Conservation (phyloP, 192 early-diverging fungal genomes). For the Coemansia sp. region DNA sequence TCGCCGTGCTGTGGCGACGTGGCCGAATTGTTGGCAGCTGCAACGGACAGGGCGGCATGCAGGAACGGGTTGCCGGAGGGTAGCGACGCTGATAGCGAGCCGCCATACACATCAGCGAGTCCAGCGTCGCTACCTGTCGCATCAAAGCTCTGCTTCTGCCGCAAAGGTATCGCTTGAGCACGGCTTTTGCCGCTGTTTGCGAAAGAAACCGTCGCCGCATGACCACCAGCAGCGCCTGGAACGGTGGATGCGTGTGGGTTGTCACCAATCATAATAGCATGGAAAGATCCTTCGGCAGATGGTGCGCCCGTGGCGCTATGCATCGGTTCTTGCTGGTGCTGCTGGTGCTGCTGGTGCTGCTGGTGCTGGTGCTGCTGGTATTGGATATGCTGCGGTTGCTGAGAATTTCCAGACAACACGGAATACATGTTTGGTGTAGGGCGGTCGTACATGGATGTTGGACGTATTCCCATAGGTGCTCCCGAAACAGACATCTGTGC, state of each 20-base stretch:
- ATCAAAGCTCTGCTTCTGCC: conserved; percentile 29
- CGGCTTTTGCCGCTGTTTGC: neutral
- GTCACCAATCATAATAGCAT: conserved; percentile 52
- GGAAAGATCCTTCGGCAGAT: conserved; percentile 44
- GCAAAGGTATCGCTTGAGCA: conserved; percentile 16
- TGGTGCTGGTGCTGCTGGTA: conserved; percentile 23
- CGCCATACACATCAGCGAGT: conserved; percentile 16
- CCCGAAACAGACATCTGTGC: conserved; percentile 25
- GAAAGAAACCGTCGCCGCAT: conserved; percentile 4
- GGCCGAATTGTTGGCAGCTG: neutral
- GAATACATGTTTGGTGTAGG: conserved; percentile 11
- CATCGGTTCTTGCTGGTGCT: conserved; percentile 9
- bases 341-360: conserved; percentile 30
- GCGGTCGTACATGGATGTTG: conserved; percentile 25
- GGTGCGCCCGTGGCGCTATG: neutral
- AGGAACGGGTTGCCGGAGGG: conserved; percentile 31
- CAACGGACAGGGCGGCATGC: conserved; percentile 8
- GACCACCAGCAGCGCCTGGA: neutral
- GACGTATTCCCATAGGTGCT: conserved; percentile 14
- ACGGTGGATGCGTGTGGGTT: conserved; percentile 16
- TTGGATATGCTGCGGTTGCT: neutral
- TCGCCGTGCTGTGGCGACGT: neutral
- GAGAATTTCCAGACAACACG: neutral
- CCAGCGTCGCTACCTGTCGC: conserved; percentile 8
- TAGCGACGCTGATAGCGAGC: conserved; percentile 33